Evolutionary conservation across 164 flowering plant genomes (phyloP).

Genomic region (Aristolochia fimbriata): DNA sequence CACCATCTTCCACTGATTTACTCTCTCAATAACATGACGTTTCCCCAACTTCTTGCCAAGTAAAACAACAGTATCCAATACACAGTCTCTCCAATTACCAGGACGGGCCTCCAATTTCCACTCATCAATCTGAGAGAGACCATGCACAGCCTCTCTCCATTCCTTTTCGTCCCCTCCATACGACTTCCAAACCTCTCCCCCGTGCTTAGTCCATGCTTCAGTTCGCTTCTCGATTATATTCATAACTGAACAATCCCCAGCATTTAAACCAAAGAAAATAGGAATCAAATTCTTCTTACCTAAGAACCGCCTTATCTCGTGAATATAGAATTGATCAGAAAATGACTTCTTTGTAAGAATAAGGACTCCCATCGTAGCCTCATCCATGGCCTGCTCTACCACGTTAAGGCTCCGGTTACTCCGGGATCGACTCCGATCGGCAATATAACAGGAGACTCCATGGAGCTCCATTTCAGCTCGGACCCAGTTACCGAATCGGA

Average conservation of each 20-base stretch:
- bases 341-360: conserved; percentile 73
- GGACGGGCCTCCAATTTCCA: conserved; percentile 72
- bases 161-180: conserved; percentile 82
- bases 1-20: conserved; percentile 51
- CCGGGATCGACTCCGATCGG: conserved; percentile 61
- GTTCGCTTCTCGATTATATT: conserved; percentile 77
- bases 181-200: conserved; percentile 73
- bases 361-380: conserved; percentile 60
- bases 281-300: conserved; percentile 75
- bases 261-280: conserved; percentile 64
- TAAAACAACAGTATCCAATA: conserved; percentile 54
- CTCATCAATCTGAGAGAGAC: conserved; percentile 58
- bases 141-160: conserved; percentile 76
- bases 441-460: conserved; percentile 77
- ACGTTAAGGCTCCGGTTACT: conserved; percentile 48
- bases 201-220: conserved; percentile 73
- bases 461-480: conserved; percentile 76
- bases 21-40: conserved; percentile 35
- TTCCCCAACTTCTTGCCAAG: conserved; percentile 67
- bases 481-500: conserved; percentile 79
- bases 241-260: conserved; percentile 62
- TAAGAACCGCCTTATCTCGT: conserved; percentile 63
- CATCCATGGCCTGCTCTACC: conserved; percentile 71
- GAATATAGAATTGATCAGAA: conserved; percentile 63
- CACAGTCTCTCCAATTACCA: conserved; percentile 88